Base-by-base conservation (phyloP, 164 flowering plant genomes). In the Piper betle region DNA sequence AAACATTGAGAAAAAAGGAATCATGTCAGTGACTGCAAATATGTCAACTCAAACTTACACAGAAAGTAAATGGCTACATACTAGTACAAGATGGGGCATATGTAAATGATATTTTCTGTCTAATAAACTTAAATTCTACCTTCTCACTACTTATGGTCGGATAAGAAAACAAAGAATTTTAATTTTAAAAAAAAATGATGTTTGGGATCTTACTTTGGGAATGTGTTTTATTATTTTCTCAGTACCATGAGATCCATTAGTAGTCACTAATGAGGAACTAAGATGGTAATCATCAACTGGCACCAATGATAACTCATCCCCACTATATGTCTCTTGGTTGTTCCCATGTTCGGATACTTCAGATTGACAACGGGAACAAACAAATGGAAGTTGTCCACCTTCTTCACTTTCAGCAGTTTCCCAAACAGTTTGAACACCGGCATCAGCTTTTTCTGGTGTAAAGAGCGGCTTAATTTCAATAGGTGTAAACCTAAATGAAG, bases 401-500 rank as follows among this genome's bases (percentile, higher is more conserved):
- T 65, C 75, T 55, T 54, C 60, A 43, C 52, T 57, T 42, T 68
- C 80, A 64, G 57, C 53, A 42, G 71, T 76, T 64, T 69, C 68
- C 20, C 56, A 64, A 69, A 74, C 66, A 25, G 97, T 85, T 74
- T 94, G 99, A 19, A 91, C 80, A 16, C 93, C 97, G 52, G 75
- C 86, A 72, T 88, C 83, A 69, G 83, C 91, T 76, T 85, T 90
- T 33, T 67, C 69, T 69, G 74, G 56, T 5, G 82, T 76, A 38
- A 76, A 52, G 50, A 75, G 11, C 25, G 79, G 69, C 70, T 77
- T 84, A 33, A 69, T 41, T 19, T 84, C 95, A 37, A 78, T 56
- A 59, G 85, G 82, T 74, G 72, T 81, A 74, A 85, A 84, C 64
- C 95, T 83, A 68, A 85, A 87, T 37, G 89, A 65, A 25, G 99